Conservation (phyloP, 2,329 filamentous ascomycete species). For the Escovopsis sp. region DNA sequence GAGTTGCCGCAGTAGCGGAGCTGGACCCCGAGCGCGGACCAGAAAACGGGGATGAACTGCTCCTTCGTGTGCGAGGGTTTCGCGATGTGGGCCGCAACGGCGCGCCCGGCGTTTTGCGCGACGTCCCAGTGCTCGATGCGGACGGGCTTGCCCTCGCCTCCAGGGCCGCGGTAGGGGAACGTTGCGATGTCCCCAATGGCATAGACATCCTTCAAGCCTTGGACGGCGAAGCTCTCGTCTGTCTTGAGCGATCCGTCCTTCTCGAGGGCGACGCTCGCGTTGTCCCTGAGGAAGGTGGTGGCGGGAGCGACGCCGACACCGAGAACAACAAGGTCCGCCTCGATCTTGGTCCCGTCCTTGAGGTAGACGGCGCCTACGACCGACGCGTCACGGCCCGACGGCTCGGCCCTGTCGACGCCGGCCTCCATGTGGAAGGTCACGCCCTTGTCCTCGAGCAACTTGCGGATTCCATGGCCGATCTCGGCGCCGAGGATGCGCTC, state of each 20-base stretch:
- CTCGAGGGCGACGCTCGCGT: constrained; percentile 53
- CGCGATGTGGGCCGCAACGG: constrained; percentile 63
- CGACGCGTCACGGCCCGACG: constrained; percentile 49
- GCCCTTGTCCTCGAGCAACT: constrained; percentile 66
- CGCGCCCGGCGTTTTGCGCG: constrained; percentile 79
- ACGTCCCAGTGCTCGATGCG: constrained; percentile 99
- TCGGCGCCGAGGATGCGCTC: constrained; percentile 72
- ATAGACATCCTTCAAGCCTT: constrained; percentile 67
- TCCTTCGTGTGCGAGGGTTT: constrained; percentile 42
- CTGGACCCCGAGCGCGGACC: constrained; percentile 83
- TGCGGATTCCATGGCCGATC: constrained; percentile 69
- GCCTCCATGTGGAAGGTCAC: constrained; percentile 79
- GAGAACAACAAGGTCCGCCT: constrained; percentile 80
- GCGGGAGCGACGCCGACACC: constrained; percentile 80
- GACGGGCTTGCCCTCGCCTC: constrained; percentile 53
- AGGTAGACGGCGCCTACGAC: constrained; percentile 69
- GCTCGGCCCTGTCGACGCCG: constrained; percentile 66
- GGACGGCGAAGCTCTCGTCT: constrained; percentile 64
- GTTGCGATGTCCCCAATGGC: constrained; percentile 92
- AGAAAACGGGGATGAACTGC: constrained; percentile 86
- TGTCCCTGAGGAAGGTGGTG: constrained; percentile 66
- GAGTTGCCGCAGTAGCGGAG: constrained; percentile 90
- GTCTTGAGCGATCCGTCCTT: constrained; percentile 75
- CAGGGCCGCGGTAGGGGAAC: constrained; percentile 86
- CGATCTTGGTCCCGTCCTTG: constrained; percentile 70